These are phyloP conservation scores for Ballota nigra DNA, from an alignment of 257 asterid species.

Conservation along the genomic window DNA sequence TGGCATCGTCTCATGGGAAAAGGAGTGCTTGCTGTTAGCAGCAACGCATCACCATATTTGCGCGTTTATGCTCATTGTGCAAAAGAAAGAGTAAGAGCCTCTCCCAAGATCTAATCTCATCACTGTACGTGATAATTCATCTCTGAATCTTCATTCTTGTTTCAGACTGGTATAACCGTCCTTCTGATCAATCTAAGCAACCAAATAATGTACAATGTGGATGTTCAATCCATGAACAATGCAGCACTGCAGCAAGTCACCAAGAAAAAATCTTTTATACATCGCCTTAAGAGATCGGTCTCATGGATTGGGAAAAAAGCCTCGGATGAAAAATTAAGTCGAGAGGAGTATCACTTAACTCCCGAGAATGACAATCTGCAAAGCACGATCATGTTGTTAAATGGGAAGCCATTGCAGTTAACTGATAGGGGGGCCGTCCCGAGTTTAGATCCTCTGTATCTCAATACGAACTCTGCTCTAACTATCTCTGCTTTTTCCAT, in stretches of 20 bases:
- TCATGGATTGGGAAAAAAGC: constrained; percentile 76
- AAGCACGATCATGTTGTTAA: constrained; percentile 56
- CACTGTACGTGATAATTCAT: neutral
- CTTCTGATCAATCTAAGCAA: constrained; percentile 85
- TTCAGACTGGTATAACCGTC: constrained; percentile 72
- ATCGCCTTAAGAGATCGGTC: constrained; percentile 52
- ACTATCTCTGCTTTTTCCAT: constrained; percentile 55
- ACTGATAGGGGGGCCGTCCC: constrained; percentile 51
- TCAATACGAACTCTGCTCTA: constrained; percentile 37
- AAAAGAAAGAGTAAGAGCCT: constrained; percentile 66
- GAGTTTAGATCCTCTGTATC: constrained; percentile 38
- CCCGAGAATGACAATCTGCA: constrained; percentile 52
- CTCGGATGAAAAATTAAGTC: constrained; percentile 41
- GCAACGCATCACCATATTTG: constrained; percentile 48
- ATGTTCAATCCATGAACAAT: constrained; percentile 37
- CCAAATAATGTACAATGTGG: constrained; percentile 40
- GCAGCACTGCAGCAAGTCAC: neutral
- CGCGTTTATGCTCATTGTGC: constrained; percentile 90
- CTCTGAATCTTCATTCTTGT: neutral
- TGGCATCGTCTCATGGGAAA: constrained; percentile 96
- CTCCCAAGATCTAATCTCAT: neutral
- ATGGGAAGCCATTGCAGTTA: constrained; percentile 50
- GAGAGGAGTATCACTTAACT: constrained; percentile 80
- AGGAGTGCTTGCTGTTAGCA: constrained; percentile 61
- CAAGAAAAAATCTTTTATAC: constrained; percentile 32